Evolutionary conservation across 768 basidiomycete genomes (phyloP).

Genomic region (Paxillus rubicundulus): DNA sequence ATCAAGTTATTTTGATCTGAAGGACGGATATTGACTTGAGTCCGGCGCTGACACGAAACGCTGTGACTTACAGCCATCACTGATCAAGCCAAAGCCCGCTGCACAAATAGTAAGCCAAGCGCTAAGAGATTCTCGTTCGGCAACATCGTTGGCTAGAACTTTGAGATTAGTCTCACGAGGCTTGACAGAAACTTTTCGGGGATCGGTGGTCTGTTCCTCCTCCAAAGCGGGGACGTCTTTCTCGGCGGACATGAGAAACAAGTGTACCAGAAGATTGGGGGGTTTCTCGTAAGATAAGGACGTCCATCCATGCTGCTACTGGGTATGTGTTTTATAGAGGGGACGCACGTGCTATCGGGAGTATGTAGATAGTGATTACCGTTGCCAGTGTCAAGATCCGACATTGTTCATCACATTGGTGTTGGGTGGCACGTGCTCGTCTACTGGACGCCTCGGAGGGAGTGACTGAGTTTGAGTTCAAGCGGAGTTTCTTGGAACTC

Average conservation of each 20-base stretch:
- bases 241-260: slow-evolving; percentile 19
- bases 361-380: neutral
- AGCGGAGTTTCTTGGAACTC: slow-evolving; percentile 7
- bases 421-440: neutral
- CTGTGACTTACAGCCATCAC: slow-evolving; percentile 50
- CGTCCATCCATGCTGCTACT: neutral
- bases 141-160: slow-evolving; percentile 21
- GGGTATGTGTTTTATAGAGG: slow-evolving; percentile 22
- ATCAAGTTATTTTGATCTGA: slow-evolving; percentile 69
- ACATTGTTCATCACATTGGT: neutral
- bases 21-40: slow-evolving; percentile 4
- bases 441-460: no score
- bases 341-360: slow-evolving; percentile 22
- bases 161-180: slow-evolving; percentile 23
- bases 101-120: slow-evolving; percentile 63
- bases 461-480: neutral
- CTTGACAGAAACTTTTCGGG: slow-evolving; percentile 20
- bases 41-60: neutral
- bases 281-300: neutral
- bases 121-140: slow-evolving; percentile 47
- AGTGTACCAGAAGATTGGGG: neutral
- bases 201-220: slow-evolving; percentile 7
- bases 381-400: neutral
- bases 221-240: slow-evolving; percentile 12
- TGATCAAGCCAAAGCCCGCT: slow-evolving; percentile 63